Base-by-base conservation (phyloP, 2,329 filamentous ascomycete genomes). In the Trichoderma arundinaceum region DNA sequence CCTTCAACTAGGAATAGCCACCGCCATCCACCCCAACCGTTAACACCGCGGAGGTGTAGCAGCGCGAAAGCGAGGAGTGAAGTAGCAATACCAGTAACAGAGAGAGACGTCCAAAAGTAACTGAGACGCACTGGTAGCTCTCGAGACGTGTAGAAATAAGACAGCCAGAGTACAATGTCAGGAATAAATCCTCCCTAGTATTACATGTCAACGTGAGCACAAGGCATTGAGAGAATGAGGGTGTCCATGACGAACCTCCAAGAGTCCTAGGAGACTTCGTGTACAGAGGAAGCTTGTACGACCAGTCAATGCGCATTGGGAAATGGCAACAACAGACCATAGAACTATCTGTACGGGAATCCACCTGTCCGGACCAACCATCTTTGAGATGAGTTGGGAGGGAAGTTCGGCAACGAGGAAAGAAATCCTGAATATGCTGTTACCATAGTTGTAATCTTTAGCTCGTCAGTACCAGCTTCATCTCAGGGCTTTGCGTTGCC, bases 91-190 rank as follows among this genome's bases (percentile, higher is more conserved):
- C 58, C 58, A 22, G 58, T 62, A 0, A 62, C 58, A 1, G 58
- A 62, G 12, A 62, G 58, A 7, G 58, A 62, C 7, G 58, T 62
- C 58, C 58, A 62, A 44, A 62, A 62, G 48, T 62, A 62, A 12
- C 48, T 52, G n/a, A 62, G 48, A 7, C 58, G 58, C 10, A 62
- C 48, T 7, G 58, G 58, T 1, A 62, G 48, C 48, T 62, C 58
- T 7, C 58, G 58, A 2, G 58, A 62, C 15, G 58, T 62, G 28
- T 62, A 62, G 22, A 62, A 62, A 3, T 62, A 62, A 4, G 58
- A 62, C 0, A 62, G 58, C 58, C 58, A 62, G 13, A 62, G 58
- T 33, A 62, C 58, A 8, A 62, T 62, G 12, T 62, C 58, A 8
- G 58, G 58, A 35, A 62, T 62, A 22, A 62, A 62, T 6, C 58